phyloP scores from a whole-genome alignment of 1,284 basidiomycete genomes.

The Trametes polyzona region DNA sequence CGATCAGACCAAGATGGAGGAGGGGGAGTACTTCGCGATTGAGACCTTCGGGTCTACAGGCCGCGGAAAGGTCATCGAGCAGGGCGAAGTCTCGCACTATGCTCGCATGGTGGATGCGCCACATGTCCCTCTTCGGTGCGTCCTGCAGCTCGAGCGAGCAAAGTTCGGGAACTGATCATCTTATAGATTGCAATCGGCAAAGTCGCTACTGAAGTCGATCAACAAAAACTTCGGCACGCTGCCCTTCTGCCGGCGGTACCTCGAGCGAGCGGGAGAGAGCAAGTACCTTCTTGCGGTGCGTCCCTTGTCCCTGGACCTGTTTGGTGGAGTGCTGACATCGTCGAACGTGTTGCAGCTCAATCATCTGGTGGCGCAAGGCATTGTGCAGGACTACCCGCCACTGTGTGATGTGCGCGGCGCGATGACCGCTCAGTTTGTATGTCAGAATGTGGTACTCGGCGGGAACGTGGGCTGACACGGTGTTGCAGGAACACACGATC shows the following conservation, averaged over 20 bases:
- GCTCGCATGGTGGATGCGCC: slow-evolving; percentile 75
- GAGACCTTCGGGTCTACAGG: slow-evolving; percentile 99
- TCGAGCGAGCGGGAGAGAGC: slow-evolving; percentile 93
- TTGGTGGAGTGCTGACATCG: slow-evolving; percentile 11
- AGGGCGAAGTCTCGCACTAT: slow-evolving; percentile 97
- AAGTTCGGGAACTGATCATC: background rate
- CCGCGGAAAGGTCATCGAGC: slow-evolving; percentile 89
- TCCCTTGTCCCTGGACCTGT: slow-evolving; percentile 5
- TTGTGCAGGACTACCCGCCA: slow-evolving; percentile 96
- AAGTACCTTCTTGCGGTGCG: slow-evolving; percentile 91
- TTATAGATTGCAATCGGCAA: slow-evolving; percentile 80
- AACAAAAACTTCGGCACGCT: slow-evolving; percentile 94
- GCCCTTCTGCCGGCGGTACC: slow-evolving; percentile 94
- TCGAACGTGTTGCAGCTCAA: slow-evolving; percentile 65
- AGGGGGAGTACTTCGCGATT: slow-evolving; percentile 98
- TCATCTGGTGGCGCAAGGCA: slow-evolving; percentile 85
- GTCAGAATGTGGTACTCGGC: slow-evolving; percentile 32
- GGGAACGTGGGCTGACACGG: background rate
- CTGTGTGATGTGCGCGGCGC: slow-evolving; percentile 76
- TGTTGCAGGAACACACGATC: slow-evolving; percentile 86
- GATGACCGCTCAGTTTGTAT: slow-evolving; percentile 94
- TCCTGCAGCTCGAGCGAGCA: background rate
- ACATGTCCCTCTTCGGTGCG: slow-evolving; percentile 71
- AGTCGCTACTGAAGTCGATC: slow-evolving; percentile 86
- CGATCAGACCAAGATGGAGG: slow-evolving; percentile 97